phyloP scores from a whole-genome alignment of 495 filamentous ascomycete genomes.

The Hypoxylon rickii region DNA sequence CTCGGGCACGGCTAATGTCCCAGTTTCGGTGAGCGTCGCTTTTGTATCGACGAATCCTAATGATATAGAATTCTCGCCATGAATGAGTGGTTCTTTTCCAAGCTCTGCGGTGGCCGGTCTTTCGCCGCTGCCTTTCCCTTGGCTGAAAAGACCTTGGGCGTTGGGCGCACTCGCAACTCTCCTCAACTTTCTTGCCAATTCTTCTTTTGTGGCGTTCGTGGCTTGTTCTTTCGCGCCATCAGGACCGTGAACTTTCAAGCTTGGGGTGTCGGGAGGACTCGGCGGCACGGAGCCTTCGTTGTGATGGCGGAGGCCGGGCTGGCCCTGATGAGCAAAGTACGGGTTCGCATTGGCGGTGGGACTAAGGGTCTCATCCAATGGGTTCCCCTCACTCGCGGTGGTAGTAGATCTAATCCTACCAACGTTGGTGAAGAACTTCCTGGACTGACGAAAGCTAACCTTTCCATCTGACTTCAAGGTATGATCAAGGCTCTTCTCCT shows the following conservation, averaged over 20 bases:
- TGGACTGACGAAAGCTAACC: slow-evolving; percentile 76
- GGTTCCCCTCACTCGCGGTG: slow-evolving; percentile 91
- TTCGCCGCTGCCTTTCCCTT: slow-evolving; percentile 62
- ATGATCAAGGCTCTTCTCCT: slow-evolving; percentile 49
- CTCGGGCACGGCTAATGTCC: slow-evolving; percentile 42
- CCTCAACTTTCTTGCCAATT: slow-evolving; percentile 87
- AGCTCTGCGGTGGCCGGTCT: slow-evolving; percentile 80
- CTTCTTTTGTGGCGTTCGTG: slow-evolving; percentile 83
- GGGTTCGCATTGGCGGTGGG: slow-evolving; percentile 95
- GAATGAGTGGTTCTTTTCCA: slow-evolving; percentile 73
- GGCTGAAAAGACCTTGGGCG: slow-evolving; percentile 87
- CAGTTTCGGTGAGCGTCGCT: slow-evolving; percentile 32
- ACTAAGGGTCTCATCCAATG: slow-evolving; percentile 83
- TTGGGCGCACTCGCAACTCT: slow-evolving; percentile 96
- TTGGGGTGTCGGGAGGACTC: slow-evolving; percentile 92
- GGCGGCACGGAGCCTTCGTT: slow-evolving; percentile 94
- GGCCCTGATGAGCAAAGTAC: slow-evolving; percentile 96
- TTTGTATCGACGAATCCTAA: slow-evolving; percentile 57
- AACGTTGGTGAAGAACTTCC: slow-evolving; percentile 73
- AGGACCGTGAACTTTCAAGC: slow-evolving; percentile 70
- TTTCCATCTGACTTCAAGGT: slow-evolving; percentile 57
- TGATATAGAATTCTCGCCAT: slow-evolving; percentile 59
- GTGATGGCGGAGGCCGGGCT: slow-evolving; percentile 88
- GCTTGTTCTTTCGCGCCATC: slow-evolving; percentile 67
- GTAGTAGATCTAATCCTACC: slow-evolving; percentile 81